These are phyloP conservation scores for Middelhovenomyces tepae DNA, from an alignment of 805 yeast genomes.

Conservation along the genomic window DNA sequence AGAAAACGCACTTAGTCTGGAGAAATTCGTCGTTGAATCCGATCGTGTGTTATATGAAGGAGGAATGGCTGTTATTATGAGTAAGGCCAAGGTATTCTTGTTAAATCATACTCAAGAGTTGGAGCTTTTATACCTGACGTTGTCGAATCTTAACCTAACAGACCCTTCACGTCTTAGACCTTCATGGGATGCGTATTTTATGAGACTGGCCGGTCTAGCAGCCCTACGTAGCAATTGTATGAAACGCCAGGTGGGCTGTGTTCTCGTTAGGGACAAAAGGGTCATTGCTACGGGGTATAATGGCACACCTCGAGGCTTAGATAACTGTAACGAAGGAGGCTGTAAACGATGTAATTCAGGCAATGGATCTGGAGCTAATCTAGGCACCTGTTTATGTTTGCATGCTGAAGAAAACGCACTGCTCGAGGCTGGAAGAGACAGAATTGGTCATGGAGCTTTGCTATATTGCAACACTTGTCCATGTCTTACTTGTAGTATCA, in stretches of 20 bases:
- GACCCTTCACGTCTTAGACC: constrained; percentile 69
- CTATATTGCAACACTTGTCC: constrained; percentile 95
- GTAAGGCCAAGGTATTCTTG: constrained; percentile 48
- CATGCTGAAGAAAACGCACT: constrained; percentile 98
- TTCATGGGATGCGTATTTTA: constrained; percentile 92
- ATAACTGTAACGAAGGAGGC: constrained; percentile 93
- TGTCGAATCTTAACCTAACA: constrained; percentile 35
- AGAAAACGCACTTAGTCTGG: constrained; percentile 17
- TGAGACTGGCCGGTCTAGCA: constrained; percentile 88
- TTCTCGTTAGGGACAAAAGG: constrained; percentile 73
- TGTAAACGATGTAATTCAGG: constrained; percentile 82
- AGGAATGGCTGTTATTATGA: constrained; percentile 34
- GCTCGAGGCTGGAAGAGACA: constrained; percentile 85
- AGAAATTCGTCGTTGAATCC: constrained; percentile 30
- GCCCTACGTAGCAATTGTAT: constrained; percentile 90
- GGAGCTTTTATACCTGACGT: constrained; percentile 30
- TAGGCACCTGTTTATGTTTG: constrained; percentile 81
- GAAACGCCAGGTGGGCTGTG: constrained; percentile 97
- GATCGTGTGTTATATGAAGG: constrained; percentile 26
- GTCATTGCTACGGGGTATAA: constrained; percentile 96
- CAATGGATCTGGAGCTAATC: constrained; percentile 47
- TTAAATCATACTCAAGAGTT: constrained; percentile 39
- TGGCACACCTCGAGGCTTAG: constrained; percentile 87
- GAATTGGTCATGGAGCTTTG: constrained; percentile 49
- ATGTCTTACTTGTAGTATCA: constrained; percentile 89